Base-by-base conservation (phyloP, 2,329 filamentous ascomycete genomes). In the Aspergillus fumigatus region DNA sequence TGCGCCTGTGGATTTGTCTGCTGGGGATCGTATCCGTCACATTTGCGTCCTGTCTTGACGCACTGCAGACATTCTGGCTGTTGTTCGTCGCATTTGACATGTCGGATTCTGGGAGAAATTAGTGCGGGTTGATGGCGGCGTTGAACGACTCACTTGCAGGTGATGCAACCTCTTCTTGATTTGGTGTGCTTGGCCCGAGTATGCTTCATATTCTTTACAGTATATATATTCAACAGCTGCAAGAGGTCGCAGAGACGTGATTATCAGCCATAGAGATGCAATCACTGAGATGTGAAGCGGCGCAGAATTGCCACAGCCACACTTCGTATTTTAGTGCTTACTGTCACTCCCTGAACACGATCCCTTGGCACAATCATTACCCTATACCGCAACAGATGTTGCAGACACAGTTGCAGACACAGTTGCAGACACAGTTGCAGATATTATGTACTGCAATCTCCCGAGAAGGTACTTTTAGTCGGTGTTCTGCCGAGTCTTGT, bases 51-150 rank as follows among this genome's bases (percentile, higher is more conserved):
- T 1, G 82, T 82, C 55, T 77, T 79, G 43, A 75, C 78, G 63
- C 82, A 85, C 54, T 80, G 78, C 26, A 77, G 68, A 61, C 83
- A 85, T 40, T 69, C 72, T 1, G 82, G 82, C 56, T 80, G 82
- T 21, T 69, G 71, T 68, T 84, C 82, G 59, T 83, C 82, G 65
- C 82, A 84, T 66, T 84, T 84, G 55, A 84, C 78, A 56, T 81
- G 80, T 49, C 82, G 79, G 35, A 81, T 77, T 68, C 80, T 83
- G 52, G 11, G 25, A 56, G 51, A 57, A 57, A 21, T 26, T 4
- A 48, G 43, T 49, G 48, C 8, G 8, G 10, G 11, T 32, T 29
- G 17, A 38, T 26, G 23, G 10, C 23, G 32, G 11, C 38, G 17
- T n/a, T 76, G 14, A 17, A 7, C 5, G 32, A 50, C 79, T 61